phyloP scores from a whole-genome alignment of 2,329 filamentous ascomycete species.

The Verticillium albo-atrum region DNA sequence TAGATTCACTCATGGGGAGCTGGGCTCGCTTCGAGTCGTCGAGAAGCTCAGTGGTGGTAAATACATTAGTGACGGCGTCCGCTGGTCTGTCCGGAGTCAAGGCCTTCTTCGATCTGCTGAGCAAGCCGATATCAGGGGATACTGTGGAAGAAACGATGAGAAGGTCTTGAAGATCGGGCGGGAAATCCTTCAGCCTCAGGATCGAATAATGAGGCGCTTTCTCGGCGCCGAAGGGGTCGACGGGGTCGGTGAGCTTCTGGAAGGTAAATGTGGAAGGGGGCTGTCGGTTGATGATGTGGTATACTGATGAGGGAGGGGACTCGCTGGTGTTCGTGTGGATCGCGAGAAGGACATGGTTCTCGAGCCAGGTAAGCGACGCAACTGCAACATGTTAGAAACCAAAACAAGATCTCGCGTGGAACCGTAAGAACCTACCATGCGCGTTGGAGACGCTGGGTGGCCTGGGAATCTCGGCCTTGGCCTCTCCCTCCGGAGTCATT shows the following conservation, averaged over 20 bases:
- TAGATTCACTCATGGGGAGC: conserved; percentile 64
- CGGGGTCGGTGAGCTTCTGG: conserved; percentile 71
- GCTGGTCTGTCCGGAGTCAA: conserved; percentile 58
- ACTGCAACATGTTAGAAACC: conserved; percentile 39
- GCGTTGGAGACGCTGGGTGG: conserved; percentile 64
- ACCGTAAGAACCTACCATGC: conserved; percentile 48
- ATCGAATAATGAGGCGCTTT: conserved; percentile 72
- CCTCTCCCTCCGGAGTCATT: conserved; percentile 75
- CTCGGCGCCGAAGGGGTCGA: conserved; percentile 64
- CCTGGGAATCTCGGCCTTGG: conserved; percentile 74
- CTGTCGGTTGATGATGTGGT: conserved; percentile 72
- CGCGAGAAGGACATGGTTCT: conserved; percentile 78
- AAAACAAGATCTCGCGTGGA: conserved; percentile 1
- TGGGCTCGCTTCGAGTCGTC: conserved; percentile 73
- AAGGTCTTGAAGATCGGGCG: conserved; percentile 74
- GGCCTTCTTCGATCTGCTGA: conserved; percentile 68
- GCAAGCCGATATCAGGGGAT: conserved; percentile 71
- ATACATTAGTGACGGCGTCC: conserved; percentile 59
- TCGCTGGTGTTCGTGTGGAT: conserved; percentile 67
- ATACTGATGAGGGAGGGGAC: conserved; percentile 60
- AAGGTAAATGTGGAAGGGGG: conserved; percentile 59
- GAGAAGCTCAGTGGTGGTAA: conserved; percentile 66
- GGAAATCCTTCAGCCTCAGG: conserved; percentile 72
- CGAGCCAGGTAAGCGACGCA: conserved; percentile 80
- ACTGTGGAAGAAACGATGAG: conserved; percentile 79